A percentile compares a stretch with the other conserved stretches of the same genome.
These are phyloP conservation scores for Sphagnum tenellum DNA, from an alignment of 225 moss, liverwort and hornwort species.

Conservation along the genomic window DNA sequence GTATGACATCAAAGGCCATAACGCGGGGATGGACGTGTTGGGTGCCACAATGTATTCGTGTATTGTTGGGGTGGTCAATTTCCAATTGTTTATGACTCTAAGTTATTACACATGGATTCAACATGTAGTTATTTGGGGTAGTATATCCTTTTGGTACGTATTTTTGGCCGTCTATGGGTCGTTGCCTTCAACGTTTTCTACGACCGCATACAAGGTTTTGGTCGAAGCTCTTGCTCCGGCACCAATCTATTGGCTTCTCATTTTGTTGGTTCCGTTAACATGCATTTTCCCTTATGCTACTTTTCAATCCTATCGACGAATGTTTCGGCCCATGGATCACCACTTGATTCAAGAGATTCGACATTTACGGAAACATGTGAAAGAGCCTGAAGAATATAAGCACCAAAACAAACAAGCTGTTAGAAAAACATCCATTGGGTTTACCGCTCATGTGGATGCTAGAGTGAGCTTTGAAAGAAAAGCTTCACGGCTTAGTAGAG, in stretches of 20 bases:
- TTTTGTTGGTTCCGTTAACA: constrained; percentile 40
- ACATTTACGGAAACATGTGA: constrained; percentile 83
- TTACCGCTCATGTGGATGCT: constrained; percentile 84
- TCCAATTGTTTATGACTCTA: constrained; percentile 70
- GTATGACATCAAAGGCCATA: constrained; percentile 58
- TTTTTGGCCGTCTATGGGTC: constrained; percentile 69
- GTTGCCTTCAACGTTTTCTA: constrained; percentile 32
- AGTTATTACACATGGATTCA: constrained; percentile 98
- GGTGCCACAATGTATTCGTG: constrained; percentile 90
- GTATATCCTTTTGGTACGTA: constrained; percentile 77
- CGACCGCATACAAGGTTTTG: constrained; percentile 84
- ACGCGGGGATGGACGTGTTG: constrained; percentile 64
- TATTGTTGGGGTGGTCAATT: constrained; percentile 84
- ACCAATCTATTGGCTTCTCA: constrained; percentile 70
- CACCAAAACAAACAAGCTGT: constrained; percentile 81
- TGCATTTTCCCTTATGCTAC: constrained; percentile 69
- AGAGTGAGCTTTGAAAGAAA: constrained; percentile 70
- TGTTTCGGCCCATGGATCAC: constrained; percentile 89
- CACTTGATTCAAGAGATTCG: constrained; percentile 96
- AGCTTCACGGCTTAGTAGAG: neutral
- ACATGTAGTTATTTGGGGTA: constrained; percentile 91
- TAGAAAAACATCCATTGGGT: constrained; percentile 62
- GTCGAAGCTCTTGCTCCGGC: constrained; percentile 64
- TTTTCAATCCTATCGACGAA: constrained; percentile 58
- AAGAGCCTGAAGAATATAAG: constrained; percentile 89